Base-by-base conservation (phyloP, 2,329 filamentous ascomycete genomes). In the Triangularia verruculosa region DNA sequence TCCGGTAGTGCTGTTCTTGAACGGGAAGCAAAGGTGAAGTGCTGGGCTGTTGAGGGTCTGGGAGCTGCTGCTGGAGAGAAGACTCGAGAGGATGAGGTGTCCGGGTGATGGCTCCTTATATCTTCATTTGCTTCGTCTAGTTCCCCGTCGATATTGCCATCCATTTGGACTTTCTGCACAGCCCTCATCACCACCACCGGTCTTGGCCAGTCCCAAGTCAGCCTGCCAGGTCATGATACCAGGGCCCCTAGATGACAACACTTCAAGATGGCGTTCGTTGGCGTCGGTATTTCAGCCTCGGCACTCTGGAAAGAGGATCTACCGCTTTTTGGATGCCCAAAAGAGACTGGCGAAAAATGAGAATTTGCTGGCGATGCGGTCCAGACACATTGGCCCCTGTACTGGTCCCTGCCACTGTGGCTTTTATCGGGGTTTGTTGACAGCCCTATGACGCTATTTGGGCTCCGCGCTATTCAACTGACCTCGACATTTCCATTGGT, bases 211-310 rank as follows among this genome's bases (percentile, higher is more conserved):
- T 30, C 27, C 55, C 56, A 30, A n/a, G 20, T 43, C 57, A 47
- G 20, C 39, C 39, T 59, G 32, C 57, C 56, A 47, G 56, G 15
- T 47, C 30, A 58, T 47, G 15, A 25, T 58, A 12, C 17, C 15
- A 20, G 56, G 22, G 27, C 22, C 17, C 17, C 56, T 34, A 28
- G 39, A 59, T 59, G 57, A 59, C 57, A 59, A 52, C 34, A 59
- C n/a, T n/a, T 30, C 24, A 17, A n/a, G 22, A 51, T 47, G 57
- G 57, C 57, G 34, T 59, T 24, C 57, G n/a, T 52, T 52, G 57
- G 57, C 39, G 57, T 59, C 57, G 57, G 57, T 52, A 51, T 20
- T 27, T 59, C 57, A 59, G 57, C 57, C 57, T 52, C 57, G 47
- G 17, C 2, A 27, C 25, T 27, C 39, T 59, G 8, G 12, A 59